phyloP scores from a whole-genome alignment of 768 basidiomycete genomes.

The Termitomyces sp. region DNA sequence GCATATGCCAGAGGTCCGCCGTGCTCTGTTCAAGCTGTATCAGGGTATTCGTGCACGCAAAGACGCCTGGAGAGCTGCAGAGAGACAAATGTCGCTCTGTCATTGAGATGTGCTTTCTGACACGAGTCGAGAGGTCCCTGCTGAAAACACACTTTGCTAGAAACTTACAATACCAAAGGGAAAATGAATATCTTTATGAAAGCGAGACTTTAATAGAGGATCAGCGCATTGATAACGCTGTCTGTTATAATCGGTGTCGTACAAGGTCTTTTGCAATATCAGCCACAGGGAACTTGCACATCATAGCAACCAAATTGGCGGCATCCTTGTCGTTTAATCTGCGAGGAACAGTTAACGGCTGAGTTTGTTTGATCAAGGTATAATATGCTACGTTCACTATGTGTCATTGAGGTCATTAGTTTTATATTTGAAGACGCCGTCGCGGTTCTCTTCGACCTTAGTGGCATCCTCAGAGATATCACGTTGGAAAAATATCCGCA shows the following conservation, averaged over 20 bases:
- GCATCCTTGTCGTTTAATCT: not conserved
- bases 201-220: not conserved
- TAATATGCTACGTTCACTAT: too few species aligned
- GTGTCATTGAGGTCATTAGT: not conserved
- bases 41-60: slow-evolving; percentile 82
- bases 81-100: slow-evolving; percentile 5
- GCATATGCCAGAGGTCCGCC: slow-evolving; percentile 77
- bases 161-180: too few species aligned
- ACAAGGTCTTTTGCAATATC: too few species aligned
- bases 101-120: not conserved
- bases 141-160: too few species aligned
- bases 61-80: slow-evolving; percentile 29
- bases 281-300: too few species aligned
- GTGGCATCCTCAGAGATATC: not conserved
- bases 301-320: too few species aligned
- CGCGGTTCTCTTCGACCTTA: not conserved
- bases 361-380: not conserved
- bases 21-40: slow-evolving; percentile 75
- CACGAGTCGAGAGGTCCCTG: not conserved
- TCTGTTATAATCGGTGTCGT: too few species aligned
- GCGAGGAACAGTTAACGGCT: not conserved
- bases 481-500: not conserved
- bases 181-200: not conserved
- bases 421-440: not conserved
- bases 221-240: too few species aligned